Evolutionary conservation across 2,329 filamentous ascomycete species (phyloP).

Genomic region (Fusarium robinianum): DNA sequence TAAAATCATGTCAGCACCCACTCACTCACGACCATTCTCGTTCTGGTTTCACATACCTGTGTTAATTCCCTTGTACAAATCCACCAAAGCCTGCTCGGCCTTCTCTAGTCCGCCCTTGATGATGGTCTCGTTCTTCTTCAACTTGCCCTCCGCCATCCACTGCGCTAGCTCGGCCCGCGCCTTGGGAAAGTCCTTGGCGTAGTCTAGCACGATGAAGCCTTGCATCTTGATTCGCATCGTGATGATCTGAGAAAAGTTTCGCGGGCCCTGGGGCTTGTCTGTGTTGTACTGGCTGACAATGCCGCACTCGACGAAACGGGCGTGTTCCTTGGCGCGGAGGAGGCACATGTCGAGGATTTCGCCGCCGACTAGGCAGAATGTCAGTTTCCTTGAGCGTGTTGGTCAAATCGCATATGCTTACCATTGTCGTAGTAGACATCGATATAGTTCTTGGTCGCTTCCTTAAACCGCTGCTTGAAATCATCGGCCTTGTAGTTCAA

Average conservation of each 20-base stretch:
- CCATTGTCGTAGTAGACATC: slow-evolving; percentile 75
- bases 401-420: too few species aligned
- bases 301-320: slow-evolving; percentile 76
- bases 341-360: slow-evolving; percentile 72
- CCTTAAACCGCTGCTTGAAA: slow-evolving; percentile 63
- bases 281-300: slow-evolving; percentile 72
- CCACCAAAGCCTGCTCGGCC: slow-evolving; percentile 66
- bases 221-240: slow-evolving; percentile 65
- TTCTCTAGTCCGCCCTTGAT: slow-evolving; percentile 68
- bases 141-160: slow-evolving; percentile 73
- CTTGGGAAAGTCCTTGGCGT: slow-evolving; percentile 58
- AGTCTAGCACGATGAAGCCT: slow-evolving; percentile 78
- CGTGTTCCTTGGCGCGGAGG: slow-evolving; percentile 60
- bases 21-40: neutral
- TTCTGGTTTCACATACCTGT: slow-evolving; percentile 49
- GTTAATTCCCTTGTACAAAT: slow-evolving; percentile 71
- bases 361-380: slow-evolving; percentile 57
- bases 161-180: slow-evolving; percentile 66
- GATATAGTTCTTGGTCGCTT: slow-evolving; percentile 62
- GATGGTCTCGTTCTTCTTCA: slow-evolving; percentile 74
- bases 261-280: slow-evolving; percentile 57
- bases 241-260: slow-evolving; percentile 58
- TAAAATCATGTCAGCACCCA: slow-evolving; percentile 2
- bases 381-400: too few species aligned
- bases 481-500: slow-evolving; percentile 71